These are phyloP conservation scores for Sarocladium oryzae DNA, from an alignment of 2,329 filamentous ascomycete species.

Conservation along the genomic window DNA sequence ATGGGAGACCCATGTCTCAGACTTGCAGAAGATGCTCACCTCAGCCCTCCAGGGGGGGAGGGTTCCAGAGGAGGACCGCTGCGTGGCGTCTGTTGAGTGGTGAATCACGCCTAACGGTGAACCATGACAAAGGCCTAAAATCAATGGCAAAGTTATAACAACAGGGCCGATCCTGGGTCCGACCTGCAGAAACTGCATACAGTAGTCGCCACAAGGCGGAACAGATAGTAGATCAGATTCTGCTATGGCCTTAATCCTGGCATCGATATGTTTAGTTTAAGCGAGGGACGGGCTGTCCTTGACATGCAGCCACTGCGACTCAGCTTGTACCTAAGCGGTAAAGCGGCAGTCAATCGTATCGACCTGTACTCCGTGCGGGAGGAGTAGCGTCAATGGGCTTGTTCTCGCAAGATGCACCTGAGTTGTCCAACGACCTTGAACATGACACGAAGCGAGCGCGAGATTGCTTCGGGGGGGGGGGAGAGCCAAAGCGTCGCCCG, in stretches of 20 bases:
- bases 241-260: background rate
- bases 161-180: too few relatives aligned
- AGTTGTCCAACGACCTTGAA: background rate
- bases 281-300: conserved; percentile 1
- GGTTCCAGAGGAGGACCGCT: too few relatives aligned
- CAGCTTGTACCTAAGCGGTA: conserved; percentile 1
- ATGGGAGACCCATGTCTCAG: background rate
- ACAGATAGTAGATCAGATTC: background rate
- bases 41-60: conserved; percentile 3
- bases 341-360: background rate
- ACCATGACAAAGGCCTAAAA: background rate
- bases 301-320: conserved; percentile 5
- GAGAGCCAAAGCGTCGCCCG: too few relatives aligned
- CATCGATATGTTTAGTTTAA: background rate
- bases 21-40: background rate
- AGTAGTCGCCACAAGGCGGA: background rate
- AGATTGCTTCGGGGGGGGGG: background rate
- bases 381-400: background rate
- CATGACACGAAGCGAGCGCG: conserved; percentile 1
- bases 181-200: too few relatives aligned
- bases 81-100: background rate
- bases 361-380: background rate
- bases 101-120: background rate
- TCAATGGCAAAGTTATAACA: background rate
- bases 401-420: conserved; percentile 2